phyloP scores from a whole-genome alignment of 257 asterid genomes.

The Jaltomata sinuosa region DNA sequence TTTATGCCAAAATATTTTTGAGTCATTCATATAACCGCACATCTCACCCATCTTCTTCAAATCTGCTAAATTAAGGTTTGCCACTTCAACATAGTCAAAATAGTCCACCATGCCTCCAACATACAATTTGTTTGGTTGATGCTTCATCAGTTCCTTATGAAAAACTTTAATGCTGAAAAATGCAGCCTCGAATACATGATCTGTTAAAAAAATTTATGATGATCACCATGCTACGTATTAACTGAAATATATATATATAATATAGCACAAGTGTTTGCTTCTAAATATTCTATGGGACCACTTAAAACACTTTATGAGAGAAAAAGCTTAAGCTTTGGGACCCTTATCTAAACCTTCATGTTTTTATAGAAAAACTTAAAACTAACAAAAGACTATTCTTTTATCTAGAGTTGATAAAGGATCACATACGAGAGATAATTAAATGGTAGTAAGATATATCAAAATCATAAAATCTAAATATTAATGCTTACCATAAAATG shows the following conservation, averaged over 20 bases:
- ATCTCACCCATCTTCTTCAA: background rate
- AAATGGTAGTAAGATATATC: background rate
- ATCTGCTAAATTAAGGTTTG: background rate
- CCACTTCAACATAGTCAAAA: background rate
- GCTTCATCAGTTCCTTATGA: background rate
- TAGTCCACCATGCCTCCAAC: background rate
- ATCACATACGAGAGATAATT: background rate
- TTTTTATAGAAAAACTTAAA: background rate
- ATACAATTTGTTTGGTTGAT: background rate
- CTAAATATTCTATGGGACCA: background rate
- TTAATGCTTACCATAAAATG: background rate
- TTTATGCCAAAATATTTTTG: background rate
- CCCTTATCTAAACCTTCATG: background rate
- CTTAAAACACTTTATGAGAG: background rate
- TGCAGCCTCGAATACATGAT: background rate
- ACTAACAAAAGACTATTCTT: background rate
- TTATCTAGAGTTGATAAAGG: background rate
- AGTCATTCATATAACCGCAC: background rate
- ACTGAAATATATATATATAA: too few species aligned
- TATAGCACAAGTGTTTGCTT: too few species aligned
- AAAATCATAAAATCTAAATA: background rate
- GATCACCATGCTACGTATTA: too few species aligned
- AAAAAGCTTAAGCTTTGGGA: background rate
- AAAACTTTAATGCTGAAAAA: background rate
- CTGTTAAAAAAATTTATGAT: background rate